Evolutionary conservation across 192 early-diverging fungal genomes (phyloP).

Genomic region (Coemansia guatemalensis): DNA sequence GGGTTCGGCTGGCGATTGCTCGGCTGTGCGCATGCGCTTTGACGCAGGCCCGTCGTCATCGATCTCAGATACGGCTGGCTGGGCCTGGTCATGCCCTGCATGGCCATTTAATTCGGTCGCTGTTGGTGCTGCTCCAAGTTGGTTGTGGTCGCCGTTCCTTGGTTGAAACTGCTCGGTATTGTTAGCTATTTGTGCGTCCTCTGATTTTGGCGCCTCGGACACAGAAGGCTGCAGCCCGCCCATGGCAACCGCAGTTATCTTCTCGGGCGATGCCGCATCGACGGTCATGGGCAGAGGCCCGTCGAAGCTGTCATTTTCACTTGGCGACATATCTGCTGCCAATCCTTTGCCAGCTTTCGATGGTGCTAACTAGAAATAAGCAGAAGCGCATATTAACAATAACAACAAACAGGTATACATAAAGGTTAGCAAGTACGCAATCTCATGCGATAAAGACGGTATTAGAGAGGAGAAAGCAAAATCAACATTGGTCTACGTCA

Average conservation of each 20-base stretch:
- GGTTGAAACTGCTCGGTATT: not conserved
- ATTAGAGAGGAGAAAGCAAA: not conserved
- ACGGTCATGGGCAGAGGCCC: slow-evolving; percentile 20
- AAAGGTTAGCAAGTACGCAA: not conserved
- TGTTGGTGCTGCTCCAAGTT: slow-evolving; percentile 1
- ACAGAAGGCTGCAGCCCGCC: not conserved
- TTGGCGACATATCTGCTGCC: slow-evolving; percentile 23
- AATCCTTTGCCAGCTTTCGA: not conserved
- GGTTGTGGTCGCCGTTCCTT: not conserved
- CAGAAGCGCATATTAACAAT: not conserved
- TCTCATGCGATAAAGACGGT: not conserved
- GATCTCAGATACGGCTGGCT: not conserved
- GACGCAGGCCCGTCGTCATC: slow-evolving; percentile 16
- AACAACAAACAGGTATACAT: not conserved
- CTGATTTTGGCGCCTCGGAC: not conserved
- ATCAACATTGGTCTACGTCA: not conserved
- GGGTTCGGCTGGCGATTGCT: not conserved
- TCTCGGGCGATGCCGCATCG: slow-evolving; percentile 36
- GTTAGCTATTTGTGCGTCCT: not conserved
- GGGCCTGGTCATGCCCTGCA: not conserved
- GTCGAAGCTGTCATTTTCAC: slow-evolving; percentile 21
- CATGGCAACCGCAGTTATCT: slow-evolving; percentile 21
- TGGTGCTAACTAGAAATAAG: not conserved
- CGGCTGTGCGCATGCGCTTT: slow-evolving; percentile 40
- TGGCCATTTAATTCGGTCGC: slow-evolving; percentile 17